Evolutionary conservation across 1,284 basidiomycete species (phyloP), one percentile per base, ranked within the genome.

Genomic region (Rhodotorula sp.): DNA sequence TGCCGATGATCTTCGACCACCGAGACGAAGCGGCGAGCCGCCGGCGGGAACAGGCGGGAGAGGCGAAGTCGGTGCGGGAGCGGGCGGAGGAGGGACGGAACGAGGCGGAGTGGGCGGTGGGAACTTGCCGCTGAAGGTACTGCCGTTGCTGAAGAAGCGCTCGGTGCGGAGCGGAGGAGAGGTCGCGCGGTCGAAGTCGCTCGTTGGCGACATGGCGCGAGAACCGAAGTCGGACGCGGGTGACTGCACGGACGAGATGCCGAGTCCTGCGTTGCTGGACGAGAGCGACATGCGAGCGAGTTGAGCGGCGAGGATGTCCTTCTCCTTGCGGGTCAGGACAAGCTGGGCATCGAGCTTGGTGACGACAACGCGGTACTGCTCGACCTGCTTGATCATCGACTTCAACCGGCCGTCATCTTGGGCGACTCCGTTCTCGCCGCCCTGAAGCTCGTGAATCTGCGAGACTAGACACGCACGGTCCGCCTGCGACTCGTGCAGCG

Each of bases 41-140:
- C 39, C 39, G 9, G 34, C 58, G 59, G 69, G 73, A 5, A 69
- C 62, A 4, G 72, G 80, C 72, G 73, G 81, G 6, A 78, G 76
- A 10, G 83, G 61, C 7, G 59, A 79, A 46, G 84, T 86, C 9
- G 90, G 89, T 20, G 89, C 86, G 29, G 90, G 90, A 0, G 67
- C 61, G 7, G 68, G 64, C 15, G 93, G 93, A 15, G 90, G 91
- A 11, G 93, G 92, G 56, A 92, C 85, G 34, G 89, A 88, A 5
- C 92, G 93, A 30, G 93, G 91, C 1, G 92, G 92, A 0, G 90
- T 91, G 0, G 90, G 89, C 29, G 92, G 92, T 32, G 92, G 92
- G 34, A 90, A 85, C 79, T 94, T 94, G 76, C 86, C 83, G 32
- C 85, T 59, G 57, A 34, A 60, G 17, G 29, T 52, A 36, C 54